Conservation (phyloP, 495 filamentous ascomycete species). For the Chlorociboria aeruginascens region DNA sequence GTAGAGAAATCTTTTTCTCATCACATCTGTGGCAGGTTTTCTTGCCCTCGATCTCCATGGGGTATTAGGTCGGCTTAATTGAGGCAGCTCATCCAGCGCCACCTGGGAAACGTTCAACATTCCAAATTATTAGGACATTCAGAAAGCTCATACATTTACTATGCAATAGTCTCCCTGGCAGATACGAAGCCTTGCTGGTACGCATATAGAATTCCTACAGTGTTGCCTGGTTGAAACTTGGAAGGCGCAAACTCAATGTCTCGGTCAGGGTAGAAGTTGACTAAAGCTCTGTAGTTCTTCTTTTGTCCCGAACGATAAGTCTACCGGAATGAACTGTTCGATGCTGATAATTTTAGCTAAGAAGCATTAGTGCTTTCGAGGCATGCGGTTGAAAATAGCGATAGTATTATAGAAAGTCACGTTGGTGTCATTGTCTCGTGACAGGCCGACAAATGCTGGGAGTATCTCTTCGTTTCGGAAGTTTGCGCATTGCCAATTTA, state of each 20-base stretch:
- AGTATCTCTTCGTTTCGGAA: too few relatives aligned
- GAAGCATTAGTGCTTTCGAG: neutral
- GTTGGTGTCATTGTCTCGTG: too few relatives aligned
- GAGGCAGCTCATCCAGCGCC: neutral
- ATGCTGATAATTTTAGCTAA: neutral
- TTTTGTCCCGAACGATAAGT: neutral
- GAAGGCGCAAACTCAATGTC: neutral
- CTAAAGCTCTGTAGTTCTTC: neutral
- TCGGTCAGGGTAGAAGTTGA: neutral
- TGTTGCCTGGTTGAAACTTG: neutral
- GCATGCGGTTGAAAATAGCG: neutral
- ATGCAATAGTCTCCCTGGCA: neutral
- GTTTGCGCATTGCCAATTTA: too few relatives aligned
- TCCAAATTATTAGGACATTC: neutral
- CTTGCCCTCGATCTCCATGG: neutral
- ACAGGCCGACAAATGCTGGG: too few relatives aligned
- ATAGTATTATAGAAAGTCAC: neutral
- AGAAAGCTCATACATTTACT: neutral
- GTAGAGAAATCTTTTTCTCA: neutral
- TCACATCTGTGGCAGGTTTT: neutral
- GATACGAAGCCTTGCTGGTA: neutral
- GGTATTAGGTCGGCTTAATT: neutral
- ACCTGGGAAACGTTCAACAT: neutral
- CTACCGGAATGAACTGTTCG: too few relatives aligned
- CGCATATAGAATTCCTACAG: neutral